These are phyloP conservation scores for Phytophthora citricola DNA, from an alignment of 352 stramenopile species.

Conservation along the genomic window DNA sequence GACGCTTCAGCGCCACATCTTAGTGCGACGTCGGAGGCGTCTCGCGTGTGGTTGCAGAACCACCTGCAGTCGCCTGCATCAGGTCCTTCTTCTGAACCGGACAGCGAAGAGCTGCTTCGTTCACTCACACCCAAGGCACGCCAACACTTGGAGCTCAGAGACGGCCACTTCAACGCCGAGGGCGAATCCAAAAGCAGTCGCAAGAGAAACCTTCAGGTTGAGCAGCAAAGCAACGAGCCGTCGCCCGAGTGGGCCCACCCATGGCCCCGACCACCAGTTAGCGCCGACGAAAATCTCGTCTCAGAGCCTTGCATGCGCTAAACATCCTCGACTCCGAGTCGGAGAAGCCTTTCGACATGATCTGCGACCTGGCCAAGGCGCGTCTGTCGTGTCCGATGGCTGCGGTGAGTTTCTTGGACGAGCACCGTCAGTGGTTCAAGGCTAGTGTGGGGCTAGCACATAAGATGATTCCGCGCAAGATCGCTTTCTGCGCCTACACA, in stretches of 20 bases:
- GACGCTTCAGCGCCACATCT: conserved; percentile 18
- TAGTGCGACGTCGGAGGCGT: conserved; percentile 44
- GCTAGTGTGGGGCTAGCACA: conserved; percentile 70
- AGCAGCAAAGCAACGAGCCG: conserved; percentile 31
- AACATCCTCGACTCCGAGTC: conserved; percentile 65
- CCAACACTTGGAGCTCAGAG: conserved; percentile 32
- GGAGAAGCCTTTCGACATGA: conserved; percentile 77
- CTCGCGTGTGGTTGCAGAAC: conserved; percentile 60
- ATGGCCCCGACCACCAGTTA: conserved; percentile 74
- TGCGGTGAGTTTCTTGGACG: conserved; percentile 82
- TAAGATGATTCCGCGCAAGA: conserved; percentile 82
- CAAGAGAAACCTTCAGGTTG: conserved; percentile 13
- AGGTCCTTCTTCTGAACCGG: conserved; percentile 37
- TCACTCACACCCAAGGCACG: conserved; percentile 28
- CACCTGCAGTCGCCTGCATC: conserved; percentile 72
- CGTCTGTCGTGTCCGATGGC: conserved; percentile 76
- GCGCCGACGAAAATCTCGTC: conserved; percentile 59
- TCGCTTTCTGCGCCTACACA: conserved; percentile 82
- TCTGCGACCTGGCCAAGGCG: conserved; percentile 79
- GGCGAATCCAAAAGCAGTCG: conserved; percentile 34
- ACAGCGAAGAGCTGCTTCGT: conserved; percentile 43
- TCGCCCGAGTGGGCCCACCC: conserved; percentile 57
- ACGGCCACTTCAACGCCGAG: conserved; percentile 37
- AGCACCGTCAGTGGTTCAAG: conserved; percentile 84
- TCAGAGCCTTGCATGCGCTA: conserved; percentile 57